Base-by-base conservation (phyloP, 768 basidiomycete species). In the Naganishia kalamii region DNA sequence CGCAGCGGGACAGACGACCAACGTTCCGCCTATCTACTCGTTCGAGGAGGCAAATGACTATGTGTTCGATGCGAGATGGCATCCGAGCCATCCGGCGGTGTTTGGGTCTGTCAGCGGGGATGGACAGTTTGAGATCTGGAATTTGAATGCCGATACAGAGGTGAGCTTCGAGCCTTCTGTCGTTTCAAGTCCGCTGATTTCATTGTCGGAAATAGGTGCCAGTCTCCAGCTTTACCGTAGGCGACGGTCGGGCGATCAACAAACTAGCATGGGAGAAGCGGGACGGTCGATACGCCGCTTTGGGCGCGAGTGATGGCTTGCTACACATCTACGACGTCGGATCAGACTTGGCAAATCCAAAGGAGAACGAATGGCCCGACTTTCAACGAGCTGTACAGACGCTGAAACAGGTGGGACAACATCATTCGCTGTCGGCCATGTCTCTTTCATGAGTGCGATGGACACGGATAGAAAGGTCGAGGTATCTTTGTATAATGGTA, bases 31-130 rank as follows among this genome's bases (percentile, higher is more conserved):
- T 2, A 70, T 98, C 25, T 88, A 93, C 75, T 92, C 90, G 43
- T 98, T 99, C 72, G 94, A 99, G 70, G 94, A 97, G 78, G 90
- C 92, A 13, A 92, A 93, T 74, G 96, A 99, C 77, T 97, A 98
- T 75, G 94, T 99, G 11, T 98, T 96, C 79, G 96, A 97, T 80
- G 93, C 91, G 49, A 90, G 88, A 76, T 99, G 96, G 96, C 96
- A 99, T 76, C 92, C 94, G 6, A 82, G 85, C 15, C 93, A 99
- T 79, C 96, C 96, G 15, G 92, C 94, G 0, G 68, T 93, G 50
- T 99, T 98, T 76, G 93, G 90, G 23, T 86, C 86, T 4, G 96
- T 90, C 1, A 92, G 98, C 75, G 96, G 96, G 2, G 88, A 89
- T 1, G 96, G 93, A 27, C 89, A 88, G 77, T 97, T 99, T 77